Percentiles rank a stretch among this genome's conserved stretches.
These are phyloP conservation scores for Fusarium musae DNA, from an alignment of 2,329 filamentous ascomycete genomes.

Conservation along the genomic window DNA sequence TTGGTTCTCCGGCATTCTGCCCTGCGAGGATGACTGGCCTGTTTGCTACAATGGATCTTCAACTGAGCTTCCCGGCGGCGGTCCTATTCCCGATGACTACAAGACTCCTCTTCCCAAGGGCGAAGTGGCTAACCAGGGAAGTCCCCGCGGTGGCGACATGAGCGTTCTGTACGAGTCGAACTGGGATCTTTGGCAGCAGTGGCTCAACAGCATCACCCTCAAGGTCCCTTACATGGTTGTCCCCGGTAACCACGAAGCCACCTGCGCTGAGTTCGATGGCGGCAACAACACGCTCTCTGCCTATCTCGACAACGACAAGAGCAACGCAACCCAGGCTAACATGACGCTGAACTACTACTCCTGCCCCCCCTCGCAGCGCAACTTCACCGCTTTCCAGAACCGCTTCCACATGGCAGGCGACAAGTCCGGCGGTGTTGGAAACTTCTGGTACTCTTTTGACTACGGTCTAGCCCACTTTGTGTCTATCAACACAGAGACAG, in stretches of 20 bases:
- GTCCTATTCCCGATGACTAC: not conserved
- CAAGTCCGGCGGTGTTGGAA: not conserved
- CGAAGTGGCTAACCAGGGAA: not conserved
- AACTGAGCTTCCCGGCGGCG: not conserved
- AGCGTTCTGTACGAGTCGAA: slow-evolving; percentile 6
- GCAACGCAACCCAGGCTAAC: not conserved
- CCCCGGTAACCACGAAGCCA: slow-evolving; percentile 4
- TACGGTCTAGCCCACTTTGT: slow-evolving; percentile 5
- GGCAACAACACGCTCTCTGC: not conserved
- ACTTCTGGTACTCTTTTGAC: not conserved
- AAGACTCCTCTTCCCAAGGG: not conserved
- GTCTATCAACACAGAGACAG: not conserved
- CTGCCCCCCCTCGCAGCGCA: not conserved
- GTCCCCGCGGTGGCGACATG: not conserved
- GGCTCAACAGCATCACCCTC: not conserved
- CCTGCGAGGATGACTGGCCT: not conserved
- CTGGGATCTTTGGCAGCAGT: slow-evolving; percentile 21
- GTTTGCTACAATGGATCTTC: slow-evolving; percentile 6
- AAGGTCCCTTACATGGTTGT: slow-evolving; percentile 3
- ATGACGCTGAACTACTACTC: slow-evolving; percentile 7
- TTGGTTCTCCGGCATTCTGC: slow-evolving; percentile 5
- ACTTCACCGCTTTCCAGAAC: slow-evolving; percentile 8
- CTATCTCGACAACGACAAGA: not conserved
- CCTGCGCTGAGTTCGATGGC: not conserved
- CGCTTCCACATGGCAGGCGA: slow-evolving; percentile 6